Evolutionary conservation across 2,329 filamentous ascomycete genomes (phyloP).

Genomic region (Hypoxylon sp.): DNA sequence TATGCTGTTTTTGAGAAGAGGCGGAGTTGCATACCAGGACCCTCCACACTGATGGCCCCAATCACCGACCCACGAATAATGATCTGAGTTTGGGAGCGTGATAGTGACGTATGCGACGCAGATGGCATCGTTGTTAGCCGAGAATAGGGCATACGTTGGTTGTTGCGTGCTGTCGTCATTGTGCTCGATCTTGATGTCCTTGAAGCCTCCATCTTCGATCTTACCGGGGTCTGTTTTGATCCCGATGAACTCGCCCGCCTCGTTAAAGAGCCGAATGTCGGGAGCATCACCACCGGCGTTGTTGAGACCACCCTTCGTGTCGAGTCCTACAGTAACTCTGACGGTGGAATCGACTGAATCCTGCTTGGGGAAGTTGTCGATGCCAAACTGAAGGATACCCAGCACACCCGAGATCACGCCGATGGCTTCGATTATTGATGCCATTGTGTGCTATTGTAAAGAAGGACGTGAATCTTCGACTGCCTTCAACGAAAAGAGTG

Average conservation of each 20-base stretch:
- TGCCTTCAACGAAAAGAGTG: neutral
- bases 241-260: constrained; percentile 47
- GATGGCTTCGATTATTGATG: constrained; percentile 42
- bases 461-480: neutral
- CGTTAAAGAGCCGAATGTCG: constrained; percentile 49
- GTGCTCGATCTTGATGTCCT: constrained; percentile 39
- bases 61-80: constrained; percentile 47
- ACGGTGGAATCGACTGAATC: constrained; percentile 39
- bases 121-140: constrained; percentile 47
- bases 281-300: constrained; percentile 48
- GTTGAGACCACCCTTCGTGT: constrained; percentile 36
- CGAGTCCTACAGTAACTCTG: constrained; percentile 45
- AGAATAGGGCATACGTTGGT: constrained; percentile 48
- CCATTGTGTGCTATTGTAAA: constrained; percentile 20
- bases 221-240: constrained; percentile 39
- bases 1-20: neutral
- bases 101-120: constrained; percentile 45
- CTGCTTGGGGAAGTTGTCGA: constrained; percentile 36
- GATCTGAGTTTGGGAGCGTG: constrained; percentile 39
- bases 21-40: constrained; percentile 31
- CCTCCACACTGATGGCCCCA: constrained; percentile 47
- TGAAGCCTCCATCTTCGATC: constrained; percentile 40
- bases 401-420: constrained; percentile 41
- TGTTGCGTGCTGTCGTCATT: constrained; percentile 38
- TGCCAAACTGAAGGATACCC: constrained; percentile 44